Evolutionary conservation across 805 yeast genomes (phyloP), one percentile per base, ranked within the genome.

Genomic region (Kodamaea hsintzibuensis): DNA sequence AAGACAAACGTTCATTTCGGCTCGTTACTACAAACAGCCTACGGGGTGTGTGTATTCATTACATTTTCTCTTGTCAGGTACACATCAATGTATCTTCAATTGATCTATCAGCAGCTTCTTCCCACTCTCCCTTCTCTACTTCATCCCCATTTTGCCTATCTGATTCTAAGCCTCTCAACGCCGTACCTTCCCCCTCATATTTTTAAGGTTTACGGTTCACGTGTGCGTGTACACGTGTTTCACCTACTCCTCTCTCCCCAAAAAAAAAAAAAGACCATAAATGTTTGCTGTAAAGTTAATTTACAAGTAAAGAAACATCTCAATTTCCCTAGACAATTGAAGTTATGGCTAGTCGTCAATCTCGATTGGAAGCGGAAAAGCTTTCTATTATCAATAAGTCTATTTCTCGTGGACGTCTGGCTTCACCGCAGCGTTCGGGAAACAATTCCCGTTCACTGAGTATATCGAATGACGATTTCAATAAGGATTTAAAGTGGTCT

Each of bases 401-500:
- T 12, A 66, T 66, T 60, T 65, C 73, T 17, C 65, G 79, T 47
- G 78, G 77, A 12, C 59, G 79, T 37, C 72, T 77, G 10, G 55
- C 52, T 17, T 72, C 77, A 7, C 79, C 79, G 6, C 55, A 69
- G 2, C 56, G 62, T 9, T 55, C 66, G 2, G 67, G 67, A 18
- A 62, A 60, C 57, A 61, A 62, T 45, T 61, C 68, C 45, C 61
- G 79, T 42, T 72, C 77, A 16, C 66, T 72, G 14, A 72, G 77
- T 13, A 60, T 65, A 7, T 69, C 66, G 64, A 68, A 68, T 42
- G 77, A 72, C 48, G 78, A 71, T 40, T 67, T 60, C 55, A 65
- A 65, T 52, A 76, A 74, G 56, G 81, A 77, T 39, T 62, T 82
- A 53, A 81, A 80, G 60, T 86, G 88, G 84, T 81, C 89, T 0